phyloP scores from a whole-genome alignment of 2,329 filamentous ascomycete species.

The Fusarium camptoceras region DNA sequence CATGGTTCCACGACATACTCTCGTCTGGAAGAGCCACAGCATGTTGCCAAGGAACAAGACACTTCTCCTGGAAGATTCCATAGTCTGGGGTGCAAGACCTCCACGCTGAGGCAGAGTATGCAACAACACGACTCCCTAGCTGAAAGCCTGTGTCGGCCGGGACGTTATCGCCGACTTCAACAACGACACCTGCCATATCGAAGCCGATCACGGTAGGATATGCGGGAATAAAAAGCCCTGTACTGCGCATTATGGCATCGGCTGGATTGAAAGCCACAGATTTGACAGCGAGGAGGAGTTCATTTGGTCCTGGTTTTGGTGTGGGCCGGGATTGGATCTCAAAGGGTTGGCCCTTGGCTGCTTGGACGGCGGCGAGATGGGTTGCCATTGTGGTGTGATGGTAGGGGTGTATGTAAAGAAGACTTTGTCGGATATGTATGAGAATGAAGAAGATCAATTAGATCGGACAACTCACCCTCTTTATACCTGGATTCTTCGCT shows the following conservation, averaged over 20 bases:
- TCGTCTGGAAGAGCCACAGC: constrained; percentile 50
- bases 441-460: background rate
- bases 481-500: constrained; percentile 3
- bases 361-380: constrained; percentile 56
- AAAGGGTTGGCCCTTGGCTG: constrained; percentile 53
- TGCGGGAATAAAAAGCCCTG: constrained; percentile 54
- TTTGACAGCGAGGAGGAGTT: constrained; percentile 61
- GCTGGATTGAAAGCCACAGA: constrained; percentile 63
- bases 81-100: constrained; percentile 58
- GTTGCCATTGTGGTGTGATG: constrained; percentile 46
- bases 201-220: constrained; percentile 59
- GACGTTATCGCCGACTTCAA: constrained; percentile 56
- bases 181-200: constrained; percentile 58
- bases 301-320: constrained; percentile 57
- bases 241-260: constrained; percentile 56
- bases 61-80: constrained; percentile 59
- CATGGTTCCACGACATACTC: constrained; percentile 54
- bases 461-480: fast-evolving
- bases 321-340: constrained; percentile 54
- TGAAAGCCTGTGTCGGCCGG: constrained; percentile 46
- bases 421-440: background rate
- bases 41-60: constrained; percentile 57
- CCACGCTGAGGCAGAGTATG: constrained; percentile 56
- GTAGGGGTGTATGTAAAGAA: background rate
- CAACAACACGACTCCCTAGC: constrained; percentile 54